phyloP scores from a whole-genome alignment of 768 basidiomycete species.

The Ramaria sp. region DNA sequence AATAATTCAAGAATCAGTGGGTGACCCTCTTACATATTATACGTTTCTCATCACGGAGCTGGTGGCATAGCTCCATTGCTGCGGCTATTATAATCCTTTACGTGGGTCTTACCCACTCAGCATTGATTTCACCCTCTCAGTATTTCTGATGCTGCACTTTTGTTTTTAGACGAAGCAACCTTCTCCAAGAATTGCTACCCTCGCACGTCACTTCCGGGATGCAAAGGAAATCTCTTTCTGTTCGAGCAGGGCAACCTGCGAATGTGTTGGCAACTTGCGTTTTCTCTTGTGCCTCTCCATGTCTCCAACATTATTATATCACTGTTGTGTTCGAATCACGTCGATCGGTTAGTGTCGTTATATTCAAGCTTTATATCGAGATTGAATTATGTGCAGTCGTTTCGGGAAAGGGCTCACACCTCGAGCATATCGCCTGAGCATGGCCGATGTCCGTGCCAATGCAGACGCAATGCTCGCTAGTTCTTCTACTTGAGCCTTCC shows the following conservation, averaged over 20 bases:
- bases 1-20: conserved; percentile 42
- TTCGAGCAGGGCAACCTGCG: conserved; percentile 42
- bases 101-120: conserved; percentile 19
- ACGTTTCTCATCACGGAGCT: neutral
- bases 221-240: conserved; percentile 45
- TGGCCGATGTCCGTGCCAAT: conserved; percentile 29
- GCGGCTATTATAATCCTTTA: conserved; percentile 51
- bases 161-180: conserved; percentile 38
- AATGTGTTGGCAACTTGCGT: conserved; percentile 39
- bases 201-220: conserved; percentile 53
- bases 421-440: conserved; percentile 42
- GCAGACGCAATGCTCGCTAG: conserved; percentile 6
- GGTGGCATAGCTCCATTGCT: conserved; percentile 34
- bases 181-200: conserved; percentile 51
- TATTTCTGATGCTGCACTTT: neutral
- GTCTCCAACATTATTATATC: conserved; percentile 47
- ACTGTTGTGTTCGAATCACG: conserved; percentile 60
- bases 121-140: neutral
- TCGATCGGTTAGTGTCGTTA: conserved; percentile 21
- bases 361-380: neutral
- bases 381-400: conserved; percentile 17
- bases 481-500: neutral
- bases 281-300: conserved; percentile 49
- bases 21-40: conserved; percentile 5
- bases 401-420: conserved; percentile 63